Evolutionary conservation across 2,329 filamentous ascomycete species (phyloP), one percentile per base, ranked within the genome.

Genomic region (Sclerotinia subarctica): DNA sequence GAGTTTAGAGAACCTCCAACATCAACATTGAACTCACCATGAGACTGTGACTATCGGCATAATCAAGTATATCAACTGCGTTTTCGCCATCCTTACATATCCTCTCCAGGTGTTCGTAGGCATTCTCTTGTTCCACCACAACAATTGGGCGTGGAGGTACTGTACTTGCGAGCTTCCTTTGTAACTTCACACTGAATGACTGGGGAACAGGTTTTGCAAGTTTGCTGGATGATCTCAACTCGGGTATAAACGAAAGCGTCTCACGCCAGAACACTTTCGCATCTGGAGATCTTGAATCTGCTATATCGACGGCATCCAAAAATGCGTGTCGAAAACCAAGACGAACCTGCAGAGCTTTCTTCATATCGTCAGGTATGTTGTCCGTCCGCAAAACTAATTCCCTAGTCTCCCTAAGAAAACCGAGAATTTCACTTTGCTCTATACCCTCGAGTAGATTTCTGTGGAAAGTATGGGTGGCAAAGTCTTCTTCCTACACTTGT

Each of bases 131-230:
- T 35, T 85, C 86, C 3, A 94, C 82, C 65, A 92, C 85, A 15
- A 97, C 91, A 73, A 97, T 94, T 0, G 94, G 94, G 11, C 94
- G 86, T 10, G 95, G 95, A 5, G 95, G 95, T 74, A 97, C 94
- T 0, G 93, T 97, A 73, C 93, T 97, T 0, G 95, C 94, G 44
- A 99, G 83, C 71, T 90, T 90, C n/a, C 94, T 86, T 77, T 99
- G 95, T 49, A 98, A 85, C 76, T 97, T 96, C 32, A 88, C 87
- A 74, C 93, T 97, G 78, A 97, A 98, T 0, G 94, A 88, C n/a
- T 89, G 88, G 0, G 88, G 85, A 0, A 96, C 87, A 0, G 86
- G 78, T 63, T 83, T 87, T 0, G 87, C 90, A 3, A 94, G 78
- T 0, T 79, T 73, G 66, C 89, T 85, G 0, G 90, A 88, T 38